Base-by-base conservation (phyloP, 169 alveolate genomes). In the Plasmodium blacklocki region DNA sequence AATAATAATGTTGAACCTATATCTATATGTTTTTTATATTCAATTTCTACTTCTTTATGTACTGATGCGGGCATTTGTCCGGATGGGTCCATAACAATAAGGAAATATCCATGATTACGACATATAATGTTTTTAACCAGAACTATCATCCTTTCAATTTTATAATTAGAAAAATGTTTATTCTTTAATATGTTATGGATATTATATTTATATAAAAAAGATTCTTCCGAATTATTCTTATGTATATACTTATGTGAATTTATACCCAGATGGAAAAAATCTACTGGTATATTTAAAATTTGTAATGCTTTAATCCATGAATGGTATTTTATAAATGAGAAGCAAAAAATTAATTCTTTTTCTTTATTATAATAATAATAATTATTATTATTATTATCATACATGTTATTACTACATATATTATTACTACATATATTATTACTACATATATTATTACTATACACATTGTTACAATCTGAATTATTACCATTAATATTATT, bases 1-100 rank as follows among this genome's bases (percentile, higher is more conserved):
- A 83, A 67, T 39, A 83, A 21, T 83, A 83, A 50, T 0, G 91
- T 83, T 14, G 85, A 83, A 11, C 91, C 91, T 14, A 83, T 60
- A 68, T 68, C 76, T 15, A 83, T 83, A 26, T 56, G 18, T 56
- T 83, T 83, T 29, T 83, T 67, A 49, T 83, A 83, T 68, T 83
- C 91, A 39, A 56, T 83, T 63, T 83, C 85, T 19, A 83, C 73
- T 63, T 83, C 91, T 60, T 83, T 68, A 83, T 83, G 91, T 67
- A 83, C 11, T 56, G 85, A 83, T 8, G 91, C 91, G 21, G 91
- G 85, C 91, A 83, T 83, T 3, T 83, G 91, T 2, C 91, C 91
- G 0, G 91, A 83, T 9, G 91, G 91, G 2, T 83, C 91, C 91
- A 83, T 83, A n/a, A 26, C 72, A 5, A 83, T 50, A 9, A 83